Percentiles rank a stretch among this genome's conserved stretches.
These are phyloP conservation scores for Pseudocercospora cruenta DNA, from an alignment of 2,329 filamentous ascomycete species.

Conservation along the genomic window DNA sequence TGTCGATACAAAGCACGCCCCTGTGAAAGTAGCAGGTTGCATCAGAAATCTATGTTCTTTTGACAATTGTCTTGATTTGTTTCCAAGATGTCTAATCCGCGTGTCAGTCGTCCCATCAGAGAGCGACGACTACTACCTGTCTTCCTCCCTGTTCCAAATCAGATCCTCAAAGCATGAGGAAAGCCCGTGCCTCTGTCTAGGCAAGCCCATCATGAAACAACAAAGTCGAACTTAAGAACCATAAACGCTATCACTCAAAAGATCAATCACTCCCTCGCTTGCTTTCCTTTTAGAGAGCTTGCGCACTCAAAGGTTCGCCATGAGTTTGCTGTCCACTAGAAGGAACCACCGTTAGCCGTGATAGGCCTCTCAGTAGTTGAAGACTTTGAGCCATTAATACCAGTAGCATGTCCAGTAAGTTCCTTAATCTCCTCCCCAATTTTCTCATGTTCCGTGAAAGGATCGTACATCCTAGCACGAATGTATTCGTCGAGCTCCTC, in stretches of 20 bases:
- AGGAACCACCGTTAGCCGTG: conserved; percentile 18
- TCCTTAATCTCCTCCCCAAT: conserved; percentile 38
- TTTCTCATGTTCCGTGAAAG: conserved; percentile 50
- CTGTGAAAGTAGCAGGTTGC: no score
- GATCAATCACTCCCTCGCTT: not conserved
- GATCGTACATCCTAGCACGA: conserved; percentile 55
- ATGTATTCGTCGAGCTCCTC: conserved; percentile 72
- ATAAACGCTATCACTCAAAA: not conserved
- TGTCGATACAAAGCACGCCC: no score
- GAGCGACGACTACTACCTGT: not conserved
- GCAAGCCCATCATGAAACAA: not conserved
- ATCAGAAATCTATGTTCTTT: not conserved
- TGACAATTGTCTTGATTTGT: not conserved
- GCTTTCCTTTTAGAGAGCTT: not conserved
- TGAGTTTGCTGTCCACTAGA: conserved; percentile 12
- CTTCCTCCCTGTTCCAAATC: not conserved
- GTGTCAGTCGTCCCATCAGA: not conserved
- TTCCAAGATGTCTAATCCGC: not conserved
- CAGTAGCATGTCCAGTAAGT: conserved; percentile 18
- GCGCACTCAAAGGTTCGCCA: conserved; percentile 18
- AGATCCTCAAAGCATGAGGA: not conserved
- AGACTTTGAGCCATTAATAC: conserved; percentile 1
- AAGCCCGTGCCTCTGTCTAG: not conserved
- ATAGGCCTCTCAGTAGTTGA: not conserved
- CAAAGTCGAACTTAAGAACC: not conserved